Evolutionary conservation across 768 basidiomycete genomes (phyloP), one percentile per base, ranked within the genome.

Genomic region (Podaxis sp.): DNA sequence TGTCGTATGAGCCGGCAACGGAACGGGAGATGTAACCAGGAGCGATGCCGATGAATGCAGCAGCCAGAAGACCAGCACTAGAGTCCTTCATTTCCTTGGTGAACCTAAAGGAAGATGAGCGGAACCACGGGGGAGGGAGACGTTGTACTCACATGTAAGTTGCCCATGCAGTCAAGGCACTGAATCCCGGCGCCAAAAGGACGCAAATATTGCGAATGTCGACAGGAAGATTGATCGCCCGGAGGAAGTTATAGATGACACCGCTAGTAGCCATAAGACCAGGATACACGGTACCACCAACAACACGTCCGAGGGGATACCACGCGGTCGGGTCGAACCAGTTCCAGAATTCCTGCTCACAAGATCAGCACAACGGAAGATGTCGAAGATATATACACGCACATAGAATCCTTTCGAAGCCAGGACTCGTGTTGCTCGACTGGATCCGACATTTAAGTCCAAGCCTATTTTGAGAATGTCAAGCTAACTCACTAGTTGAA

Each of bases 261-360:
- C 96, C 97, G 67, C 94, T 94, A 24, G 97, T 99, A 28, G 93
- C 94, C 97, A 99, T 99, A 41, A 99, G 80, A 65, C 97, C 97
- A 17, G 97, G 97, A 73, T 98, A 99, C 69, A 99, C 92, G 13
- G 97, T 99, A 56, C 96, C 96, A 57, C 97, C 97, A 49, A 99
- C 97, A 55, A 97, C 95, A 70, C 97, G 94, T 50, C 97, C 97
- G 0, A 99, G 87, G 11, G 97, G 97, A 70, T 99, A 99, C 97
- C 97, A 99, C 68, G 96, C 96, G 3, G 96, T 97, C 22, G 96
- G 96, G 76, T 99, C 97, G 73, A 99, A 99, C 97, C 97, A 99
- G 72, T 99, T 99, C 97, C 97, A 99, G 78, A 99, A 99, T 87
- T 92, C 96, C 95, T 97, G 65, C 15, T 59, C 13, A 38, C 37